Percentiles rank a stretch among this genome's conserved stretches.
Evolutionary conservation across 2,329 filamentous ascomycete genomes (phyloP).

Genomic region (Aspergillus hiratsukae): DNA sequence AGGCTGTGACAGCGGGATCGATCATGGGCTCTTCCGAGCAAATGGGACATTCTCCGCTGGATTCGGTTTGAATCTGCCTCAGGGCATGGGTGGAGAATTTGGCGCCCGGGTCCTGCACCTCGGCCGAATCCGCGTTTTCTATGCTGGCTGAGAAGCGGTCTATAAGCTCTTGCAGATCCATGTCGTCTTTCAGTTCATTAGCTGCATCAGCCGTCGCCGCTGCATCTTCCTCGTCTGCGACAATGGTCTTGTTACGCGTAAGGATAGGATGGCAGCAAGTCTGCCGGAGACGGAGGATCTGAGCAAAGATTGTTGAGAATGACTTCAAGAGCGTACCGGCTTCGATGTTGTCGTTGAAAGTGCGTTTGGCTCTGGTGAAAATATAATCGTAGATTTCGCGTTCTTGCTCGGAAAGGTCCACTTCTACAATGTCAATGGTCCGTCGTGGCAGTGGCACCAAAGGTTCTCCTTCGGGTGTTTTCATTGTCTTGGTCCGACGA

Average conservation of each 20-base stretch:
- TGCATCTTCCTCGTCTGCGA: slow-evolving; percentile 83
- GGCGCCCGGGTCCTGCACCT: slow-evolving; percentile 55
- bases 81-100: slow-evolving; percentile 82
- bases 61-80: slow-evolving; percentile 85
- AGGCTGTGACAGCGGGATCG: slow-evolving; percentile 88
- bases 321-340: slow-evolving; percentile 91
- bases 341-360: slow-evolving; percentile 81
- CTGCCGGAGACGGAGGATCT: slow-evolving; percentile 87
- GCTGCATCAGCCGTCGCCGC: slow-evolving; percentile 71
- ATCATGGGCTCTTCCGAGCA: slow-evolving; percentile 95
- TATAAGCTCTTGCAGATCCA: slow-evolving; percentile 86
- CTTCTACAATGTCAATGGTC: slow-evolving; percentile 76
- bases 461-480: slow-evolving; percentile 77
- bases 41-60: slow-evolving; percentile 84
- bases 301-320: slow-evolving; percentile 94
- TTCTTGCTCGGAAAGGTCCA: slow-evolving; percentile 80
- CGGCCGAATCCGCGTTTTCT: slow-evolving; percentile 49
- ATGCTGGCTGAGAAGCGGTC: slow-evolving; percentile 72
- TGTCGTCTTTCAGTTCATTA: slow-evolving; percentile 84
- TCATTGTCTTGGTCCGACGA: slow-evolving; percentile 96
- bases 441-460: slow-evolving; percentile 79
- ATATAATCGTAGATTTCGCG: slow-evolving; percentile 91
- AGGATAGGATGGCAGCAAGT: slow-evolving; percentile 91
- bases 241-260: slow-evolving; percentile 76
- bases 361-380: slow-evolving; percentile 72